Evolutionary conservation across 768 basidiomycete genomes (phyloP).

Genomic region (Hydnum rufescens): DNA sequence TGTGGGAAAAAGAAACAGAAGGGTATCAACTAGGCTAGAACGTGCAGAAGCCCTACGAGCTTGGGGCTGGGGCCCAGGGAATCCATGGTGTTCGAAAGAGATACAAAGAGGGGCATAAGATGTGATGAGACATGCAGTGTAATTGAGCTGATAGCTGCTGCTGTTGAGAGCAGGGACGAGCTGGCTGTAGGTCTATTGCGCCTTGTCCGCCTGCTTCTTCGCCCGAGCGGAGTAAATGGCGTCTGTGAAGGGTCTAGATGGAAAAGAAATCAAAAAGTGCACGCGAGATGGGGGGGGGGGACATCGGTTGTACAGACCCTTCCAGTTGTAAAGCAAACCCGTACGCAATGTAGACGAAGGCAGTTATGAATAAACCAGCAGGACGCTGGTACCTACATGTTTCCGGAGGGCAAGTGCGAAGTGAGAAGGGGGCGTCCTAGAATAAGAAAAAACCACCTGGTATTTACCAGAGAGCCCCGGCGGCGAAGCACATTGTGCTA

Average conservation of each 20-base stretch:
- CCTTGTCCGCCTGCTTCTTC: conserved; percentile 1
- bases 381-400: conserved; percentile 70
- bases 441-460: neutral
- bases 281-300: neutral
- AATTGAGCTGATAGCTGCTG: neutral
- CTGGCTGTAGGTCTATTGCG: conserved; percentile 21
- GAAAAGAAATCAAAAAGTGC: neutral
- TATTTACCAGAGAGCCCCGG: conserved; percentile 66
- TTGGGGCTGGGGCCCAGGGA: too few relatives aligned
- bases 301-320: conserved; percentile 36
- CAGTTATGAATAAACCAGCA: conserved; percentile 58
- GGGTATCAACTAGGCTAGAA: conserved; percentile 15
- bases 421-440: conserved; percentile 1
- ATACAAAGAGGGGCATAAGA: too few relatives aligned
- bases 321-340: conserved; percentile 69
- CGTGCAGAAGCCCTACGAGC: neutral
- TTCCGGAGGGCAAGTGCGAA: too few relatives aligned
- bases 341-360: conserved; percentile 73
- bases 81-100: too few relatives aligned
- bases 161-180: conserved; percentile 52
- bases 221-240: conserved; percentile 22
- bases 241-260: conserved; percentile 25
- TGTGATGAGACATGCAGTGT: neutral
- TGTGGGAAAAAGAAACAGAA: conserved; percentile 55
- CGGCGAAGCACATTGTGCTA: conserved; percentile 76